These are phyloP conservation scores for Kodamaea fungicola DNA, from an alignment of 1,139 yeast species.

Conservation along the genomic window DNA sequence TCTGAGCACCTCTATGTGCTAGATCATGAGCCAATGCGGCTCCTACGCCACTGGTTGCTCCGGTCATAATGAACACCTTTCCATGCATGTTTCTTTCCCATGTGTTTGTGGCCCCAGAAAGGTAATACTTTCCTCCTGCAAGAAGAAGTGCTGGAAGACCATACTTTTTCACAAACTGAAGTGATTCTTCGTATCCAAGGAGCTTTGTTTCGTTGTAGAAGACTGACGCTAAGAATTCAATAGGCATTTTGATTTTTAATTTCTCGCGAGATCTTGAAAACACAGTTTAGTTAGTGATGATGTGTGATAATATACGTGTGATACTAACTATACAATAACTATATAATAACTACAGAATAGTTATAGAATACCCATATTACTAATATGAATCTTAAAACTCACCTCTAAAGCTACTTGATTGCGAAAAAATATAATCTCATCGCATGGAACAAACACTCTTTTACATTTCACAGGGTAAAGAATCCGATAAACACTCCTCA, in stretches of 20 bases:
- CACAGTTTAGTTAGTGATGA: too few species aligned
- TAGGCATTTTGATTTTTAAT: constrained; percentile 55
- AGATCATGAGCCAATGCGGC: constrained; percentile 69
- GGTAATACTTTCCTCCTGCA: constrained; percentile 57
- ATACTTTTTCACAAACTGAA: constrained; percentile 43
- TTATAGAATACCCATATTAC: background rate
- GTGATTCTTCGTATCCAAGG: constrained; percentile 57
- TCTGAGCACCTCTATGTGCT: constrained; percentile 82
- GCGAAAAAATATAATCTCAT: background rate
- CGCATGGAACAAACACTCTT: constrained; percentile 60
- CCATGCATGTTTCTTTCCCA: constrained; percentile 96
- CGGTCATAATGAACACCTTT: constrained; percentile 68
- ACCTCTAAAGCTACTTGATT: background rate
- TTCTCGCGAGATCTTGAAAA: constrained; percentile 1
- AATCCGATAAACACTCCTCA: constrained; percentile 44
- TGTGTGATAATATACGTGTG: too few species aligned
- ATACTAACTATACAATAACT: too few species aligned
- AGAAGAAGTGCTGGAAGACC: constrained; percentile 41
- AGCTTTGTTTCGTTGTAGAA: constrained; percentile 70
- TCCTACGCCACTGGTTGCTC: constrained; percentile 93
- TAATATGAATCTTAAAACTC: background rate
- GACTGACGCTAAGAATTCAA: constrained; percentile 68
- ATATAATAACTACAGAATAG: too few species aligned
- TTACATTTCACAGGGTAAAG: constrained; percentile 50
- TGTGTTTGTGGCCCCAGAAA: constrained; percentile 73